Base-by-base conservation (phyloP, 2,329 filamentous ascomycete genomes). In the Curvularia sp. region DNA sequence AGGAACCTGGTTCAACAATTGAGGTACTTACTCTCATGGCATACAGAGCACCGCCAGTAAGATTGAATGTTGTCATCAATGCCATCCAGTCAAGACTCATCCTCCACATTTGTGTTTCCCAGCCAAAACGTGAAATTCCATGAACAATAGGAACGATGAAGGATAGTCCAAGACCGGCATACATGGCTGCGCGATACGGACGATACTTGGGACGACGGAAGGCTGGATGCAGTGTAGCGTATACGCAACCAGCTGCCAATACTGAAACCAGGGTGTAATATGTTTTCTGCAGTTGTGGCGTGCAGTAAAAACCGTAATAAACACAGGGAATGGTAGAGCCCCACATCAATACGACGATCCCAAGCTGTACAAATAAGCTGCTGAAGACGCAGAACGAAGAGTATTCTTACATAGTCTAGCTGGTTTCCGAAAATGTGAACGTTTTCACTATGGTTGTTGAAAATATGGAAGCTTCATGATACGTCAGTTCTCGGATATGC, bases 21-120 rank as follows among this genome's bases (percentile, higher is more conserved):
- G 10, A 3, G n/a, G 8, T 4, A 31, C 51, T 5, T 30, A 54
- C 51, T 7, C 51, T 39, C 51, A 54, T 13, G 38, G 43, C 51
- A 10, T 54, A 54, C 6, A 48, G 1, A 3, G 4, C 43, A 12
- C 43, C 51, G 1, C 51, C 51, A 2, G 24, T 41, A 28, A 54
- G 42, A 49, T 66, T 67, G 9, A 61, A 64, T 12, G 13, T 20
- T 6, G 55, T 30, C 63, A 66, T 65, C 18, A 65, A 7, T n/a
- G 28, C 58, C 63, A 69, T 63, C 61, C 61, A 66, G 31, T 65
- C 61, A 18, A 67, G 47, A 39, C 61, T 66, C 65, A 67, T 67
- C 26, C 43, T 54, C 24, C 18, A 8, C 51, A 54, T 55, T 49
- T 67, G 63, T 35, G 53, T 64, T 10, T 65, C 57, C 57, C 48